Conservation (phyloP, 306 rosid genomes). For the Mimosa pudica region DNA sequence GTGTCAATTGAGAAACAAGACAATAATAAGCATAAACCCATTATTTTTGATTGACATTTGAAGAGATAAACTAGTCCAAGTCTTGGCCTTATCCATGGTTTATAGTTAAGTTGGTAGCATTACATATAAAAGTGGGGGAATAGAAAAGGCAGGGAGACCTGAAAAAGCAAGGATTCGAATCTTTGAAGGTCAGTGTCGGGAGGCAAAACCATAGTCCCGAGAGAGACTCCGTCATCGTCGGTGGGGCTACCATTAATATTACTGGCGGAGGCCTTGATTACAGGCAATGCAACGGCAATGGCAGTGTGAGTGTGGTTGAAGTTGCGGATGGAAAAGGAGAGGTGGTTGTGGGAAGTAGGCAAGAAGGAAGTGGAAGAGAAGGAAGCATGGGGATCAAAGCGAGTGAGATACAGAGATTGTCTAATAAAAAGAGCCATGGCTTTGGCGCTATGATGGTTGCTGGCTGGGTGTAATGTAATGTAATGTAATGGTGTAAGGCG, state of each 20-base stretch:
- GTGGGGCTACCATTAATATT: slow-evolving; percentile 36
- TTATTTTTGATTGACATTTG: neutral
- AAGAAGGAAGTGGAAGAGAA: slow-evolving; percentile 32
- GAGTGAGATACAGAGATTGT: slow-evolving; percentile 34
- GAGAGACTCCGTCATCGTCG: slow-evolving; percentile 72
- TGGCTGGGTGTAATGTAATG: neutral
- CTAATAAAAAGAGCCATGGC: slow-evolving; percentile 54
- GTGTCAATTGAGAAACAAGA: neutral
- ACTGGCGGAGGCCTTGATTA: slow-evolving; percentile 48
- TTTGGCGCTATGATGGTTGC: neutral
- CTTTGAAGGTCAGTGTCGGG: slow-evolving; percentile 56
- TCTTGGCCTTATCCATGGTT: neutral
- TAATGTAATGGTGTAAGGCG: neutral
- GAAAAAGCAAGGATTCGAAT: slow-evolving; percentile 74
- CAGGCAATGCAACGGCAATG: neutral
- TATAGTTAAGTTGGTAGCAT: neutral
- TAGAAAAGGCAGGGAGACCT: slow-evolving; percentile 42
- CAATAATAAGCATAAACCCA: neutral
- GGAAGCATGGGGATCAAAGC: slow-evolving; percentile 31
- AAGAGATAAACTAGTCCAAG: neutral
- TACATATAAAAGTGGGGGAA: neutral
- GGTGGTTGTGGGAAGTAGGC: slow-evolving; percentile 10
- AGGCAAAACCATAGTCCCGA: slow-evolving; percentile 86
- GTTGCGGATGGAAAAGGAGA: slow-evolving; percentile 31
- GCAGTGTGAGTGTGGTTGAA: slow-evolving; percentile 21